Conservation (phyloP, 75 land plant species). For the Pseudotsuga menziesii region DNA sequence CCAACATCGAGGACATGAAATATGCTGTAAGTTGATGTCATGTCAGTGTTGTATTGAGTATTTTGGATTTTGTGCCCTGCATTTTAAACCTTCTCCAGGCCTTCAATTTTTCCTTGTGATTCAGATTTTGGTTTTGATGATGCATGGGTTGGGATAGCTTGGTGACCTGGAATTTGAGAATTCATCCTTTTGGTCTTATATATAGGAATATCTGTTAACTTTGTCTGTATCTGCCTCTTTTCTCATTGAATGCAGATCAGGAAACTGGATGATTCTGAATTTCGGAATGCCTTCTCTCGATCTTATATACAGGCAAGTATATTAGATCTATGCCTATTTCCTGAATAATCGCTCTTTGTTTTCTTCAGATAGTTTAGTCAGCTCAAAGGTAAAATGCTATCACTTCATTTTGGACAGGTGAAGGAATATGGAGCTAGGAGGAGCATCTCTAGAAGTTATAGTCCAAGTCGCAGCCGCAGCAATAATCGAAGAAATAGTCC, state of each 20-base stretch:
- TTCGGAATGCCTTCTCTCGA: slow-evolving; percentile 74
- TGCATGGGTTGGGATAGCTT: background rate
- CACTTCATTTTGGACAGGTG: slow-evolving; percentile 12
- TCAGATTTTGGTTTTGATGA: background rate
- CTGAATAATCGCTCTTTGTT: background rate
- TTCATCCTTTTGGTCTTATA: too few relatives aligned
- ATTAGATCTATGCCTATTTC: background rate
- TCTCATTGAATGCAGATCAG: slow-evolving; percentile 49
- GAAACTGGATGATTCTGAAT: slow-evolving; percentile 86
- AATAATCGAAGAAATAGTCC: slow-evolving; percentile 23
- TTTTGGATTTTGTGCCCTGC: background rate
- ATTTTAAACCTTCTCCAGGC: background rate
- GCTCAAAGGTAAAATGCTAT: slow-evolving; percentile 26
- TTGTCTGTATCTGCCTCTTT: background rate
- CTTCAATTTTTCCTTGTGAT: background rate
- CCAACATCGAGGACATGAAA: slow-evolving; percentile 93
- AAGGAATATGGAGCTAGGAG: slow-evolving; percentile 32
- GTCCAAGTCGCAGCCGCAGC: slow-evolving; percentile 9
- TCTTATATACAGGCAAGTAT: slow-evolving; percentile 69
- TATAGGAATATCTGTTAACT: background rate
- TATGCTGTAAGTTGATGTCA: slow-evolving; percentile 66
- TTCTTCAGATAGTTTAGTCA: background rate
- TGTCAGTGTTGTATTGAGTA: background rate
- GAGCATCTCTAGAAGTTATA: slow-evolving; percentile 28
- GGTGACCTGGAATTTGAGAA: too few relatives aligned